These are phyloP conservation scores for Beauveria varroae DNA, from an alignment of 2,329 filamentous ascomycete species.

Conservation along the genomic window DNA sequence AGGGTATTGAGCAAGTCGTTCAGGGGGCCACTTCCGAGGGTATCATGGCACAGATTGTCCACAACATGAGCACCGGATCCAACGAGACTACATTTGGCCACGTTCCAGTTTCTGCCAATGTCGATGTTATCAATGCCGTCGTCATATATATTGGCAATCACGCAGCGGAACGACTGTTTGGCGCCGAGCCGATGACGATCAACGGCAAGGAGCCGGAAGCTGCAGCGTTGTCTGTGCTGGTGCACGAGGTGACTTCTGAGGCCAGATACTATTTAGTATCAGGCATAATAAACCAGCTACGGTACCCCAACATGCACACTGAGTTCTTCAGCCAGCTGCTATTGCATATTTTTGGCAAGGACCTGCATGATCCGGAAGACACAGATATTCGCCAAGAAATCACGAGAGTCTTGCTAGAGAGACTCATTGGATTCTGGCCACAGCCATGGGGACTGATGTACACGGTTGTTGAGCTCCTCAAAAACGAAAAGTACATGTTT, in stretches of 20 bases:
- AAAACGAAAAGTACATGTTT: slow-evolving; percentile 86
- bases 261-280: slow-evolving; percentile 77
- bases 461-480: slow-evolving; percentile 80
- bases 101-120: slow-evolving; percentile 60
- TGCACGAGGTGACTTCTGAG: slow-evolving; percentile 67
- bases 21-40: slow-evolving; percentile 60
- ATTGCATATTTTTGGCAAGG: slow-evolving; percentile 75
- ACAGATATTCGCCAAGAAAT: slow-evolving; percentile 84
- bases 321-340: slow-evolving; percentile 87
- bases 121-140: slow-evolving; percentile 68
- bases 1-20: slow-evolving; percentile 51
- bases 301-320: slow-evolving; percentile 82
- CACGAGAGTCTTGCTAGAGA: slow-evolving; percentile 78
- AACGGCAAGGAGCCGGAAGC: slow-evolving; percentile 45
- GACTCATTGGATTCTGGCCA: slow-evolving; percentile 79
- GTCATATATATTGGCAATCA: slow-evolving; percentile 74
- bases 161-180: slow-evolving; percentile 54
- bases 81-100: slow-evolving; percentile 58
- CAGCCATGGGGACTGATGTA: slow-evolving; percentile 94
- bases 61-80: slow-evolving; percentile 58
- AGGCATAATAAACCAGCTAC: slow-evolving; percentile 84
- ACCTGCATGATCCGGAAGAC: slow-evolving; percentile 67
- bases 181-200: slow-evolving; percentile 49
- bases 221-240: slow-evolving; percentile 66
- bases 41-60: slow-evolving; percentile 66